Evolutionary conservation across 2,329 filamentous ascomycete genomes (phyloP), one percentile per base, ranked within the genome.

Genomic region (Claviceps pusilla): DNA sequence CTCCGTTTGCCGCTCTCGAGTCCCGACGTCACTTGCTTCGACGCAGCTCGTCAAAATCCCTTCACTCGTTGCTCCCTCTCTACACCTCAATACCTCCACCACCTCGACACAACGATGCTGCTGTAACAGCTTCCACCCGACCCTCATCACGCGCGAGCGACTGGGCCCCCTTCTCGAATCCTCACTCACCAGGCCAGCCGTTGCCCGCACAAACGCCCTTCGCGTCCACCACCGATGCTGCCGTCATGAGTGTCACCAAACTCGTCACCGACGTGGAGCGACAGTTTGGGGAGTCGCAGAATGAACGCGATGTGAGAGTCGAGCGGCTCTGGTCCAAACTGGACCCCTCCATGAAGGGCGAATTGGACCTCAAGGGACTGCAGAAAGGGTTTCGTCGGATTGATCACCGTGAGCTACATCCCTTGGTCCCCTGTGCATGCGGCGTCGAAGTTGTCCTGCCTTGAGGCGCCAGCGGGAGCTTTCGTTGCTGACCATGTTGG

Each of bases 371-470:
- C 59, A 83, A 85, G 67, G 89, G 83, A 37, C 73, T 98, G 61
- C 86, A 90, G 71, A 87, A 83, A 71, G 93, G 91, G 4, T 72
- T 98, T 65, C 82, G 77, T 67, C 87, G 83, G 69, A 89, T 97
- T 64, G 90, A 97, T 68, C 93, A 98, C 68, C 93, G 89, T 95
- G 66, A 71, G 75, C 63, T n/a, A 52, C n/a, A 16, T 19, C 35
- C 47, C 24, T 33, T 19, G 41, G 51, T 33, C 19, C 24, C 24
- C 24, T 24, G 10, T 29, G 4, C 12, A 45, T 39, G 14, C 24
- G 11, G 9, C 31, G 10, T 16, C 45, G 29, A 19, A 12, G 33
- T n/a, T 48, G 31, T 24, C 48, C 35, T 24, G 19, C 47, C 47
- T 35, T 19, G 51, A 48, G 47, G 11, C 49, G 47, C 29, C 39